These are phyloP conservation scores for Eucalyptus marginata DNA, from an alignment of 345 rosid species.

Conservation along the genomic window DNA sequence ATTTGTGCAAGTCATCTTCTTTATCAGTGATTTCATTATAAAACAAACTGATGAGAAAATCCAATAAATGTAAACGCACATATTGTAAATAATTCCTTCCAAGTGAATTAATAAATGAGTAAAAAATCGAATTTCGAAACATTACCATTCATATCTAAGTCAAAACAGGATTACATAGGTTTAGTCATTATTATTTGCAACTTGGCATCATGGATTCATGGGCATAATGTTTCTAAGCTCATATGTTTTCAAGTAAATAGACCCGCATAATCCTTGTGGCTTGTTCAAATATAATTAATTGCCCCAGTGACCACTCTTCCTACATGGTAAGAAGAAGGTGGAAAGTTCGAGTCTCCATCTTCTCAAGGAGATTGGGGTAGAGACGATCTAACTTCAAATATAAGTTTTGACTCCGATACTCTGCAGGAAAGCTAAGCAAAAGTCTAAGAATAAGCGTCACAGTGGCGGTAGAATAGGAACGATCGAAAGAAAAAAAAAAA, in stretches of 20 bases:
- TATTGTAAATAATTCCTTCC: neutral
- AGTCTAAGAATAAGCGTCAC: too few relatives aligned
- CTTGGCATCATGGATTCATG: neutral
- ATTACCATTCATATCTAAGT: neutral
- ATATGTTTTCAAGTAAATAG: neutral
- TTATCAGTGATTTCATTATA: neutral
- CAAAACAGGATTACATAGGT: neutral
- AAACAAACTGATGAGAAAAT: neutral
- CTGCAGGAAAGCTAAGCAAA: fast-evolving
- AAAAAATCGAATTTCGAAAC: neutral
- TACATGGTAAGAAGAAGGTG: too few relatives aligned
- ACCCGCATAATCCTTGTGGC: neutral
- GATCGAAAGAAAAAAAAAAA: neutral
- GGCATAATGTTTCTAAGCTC: neutral
- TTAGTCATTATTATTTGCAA: neutral
- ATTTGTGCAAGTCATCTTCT: neutral
- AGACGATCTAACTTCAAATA: fast-evolving
- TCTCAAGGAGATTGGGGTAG: fast-evolving
- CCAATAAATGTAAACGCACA: neutral
- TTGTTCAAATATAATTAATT: neutral
- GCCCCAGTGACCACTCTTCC: fast-evolving
- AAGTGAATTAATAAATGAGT: neutral
- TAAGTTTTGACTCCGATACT: fast-evolving
- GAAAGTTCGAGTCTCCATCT: fast-evolving
- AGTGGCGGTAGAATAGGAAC: fast-evolving